Conservation (phyloP, 1,284 basidiomycete genomes). For the Pascua sp. region DNA sequence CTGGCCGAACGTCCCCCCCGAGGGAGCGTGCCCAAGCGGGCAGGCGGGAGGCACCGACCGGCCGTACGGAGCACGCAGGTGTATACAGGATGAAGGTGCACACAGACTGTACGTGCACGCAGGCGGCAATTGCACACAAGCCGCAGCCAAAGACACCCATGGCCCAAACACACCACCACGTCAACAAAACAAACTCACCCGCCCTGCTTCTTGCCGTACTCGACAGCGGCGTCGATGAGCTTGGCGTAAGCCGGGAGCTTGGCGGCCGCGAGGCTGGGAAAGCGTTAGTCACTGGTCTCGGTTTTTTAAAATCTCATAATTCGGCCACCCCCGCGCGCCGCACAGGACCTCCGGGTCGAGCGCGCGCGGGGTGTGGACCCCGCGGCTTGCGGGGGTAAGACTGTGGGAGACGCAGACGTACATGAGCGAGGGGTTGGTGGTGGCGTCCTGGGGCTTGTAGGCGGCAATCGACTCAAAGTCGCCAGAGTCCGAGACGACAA, state of each 20-base stretch:
- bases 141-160: neutral
- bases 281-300: conserved; percentile 53
- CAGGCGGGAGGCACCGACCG: too few relatives aligned
- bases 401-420: conserved; percentile 14
- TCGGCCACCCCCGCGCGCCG: too few relatives aligned
- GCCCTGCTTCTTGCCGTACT: conserved; percentile 77
- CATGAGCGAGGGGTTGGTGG: conserved; percentile 84
- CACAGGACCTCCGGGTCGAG: too few relatives aligned
- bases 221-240: conserved; percentile 77
- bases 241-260: conserved; percentile 82
- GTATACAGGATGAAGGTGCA: neutral
- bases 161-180: conserved; percentile 1
- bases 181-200: conserved; percentile 28
- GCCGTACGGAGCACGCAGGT: too few relatives aligned
- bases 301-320: neutral
- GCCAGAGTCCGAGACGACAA: conserved; percentile 91
- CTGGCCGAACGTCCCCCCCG: too few relatives aligned
- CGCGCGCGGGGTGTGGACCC: neutral
- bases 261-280: conserved; percentile 70
- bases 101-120: neutral
- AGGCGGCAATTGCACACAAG: neutral
- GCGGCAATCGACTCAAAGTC: conserved; percentile 64
- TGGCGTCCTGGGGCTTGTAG: conserved; percentile 91
- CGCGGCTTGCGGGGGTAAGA: too few relatives aligned
- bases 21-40: too few relatives aligned